Evolutionary conservation across 2,329 filamentous ascomycete species (phyloP).

Genomic region (Coniochaeta ligniaria): DNA sequence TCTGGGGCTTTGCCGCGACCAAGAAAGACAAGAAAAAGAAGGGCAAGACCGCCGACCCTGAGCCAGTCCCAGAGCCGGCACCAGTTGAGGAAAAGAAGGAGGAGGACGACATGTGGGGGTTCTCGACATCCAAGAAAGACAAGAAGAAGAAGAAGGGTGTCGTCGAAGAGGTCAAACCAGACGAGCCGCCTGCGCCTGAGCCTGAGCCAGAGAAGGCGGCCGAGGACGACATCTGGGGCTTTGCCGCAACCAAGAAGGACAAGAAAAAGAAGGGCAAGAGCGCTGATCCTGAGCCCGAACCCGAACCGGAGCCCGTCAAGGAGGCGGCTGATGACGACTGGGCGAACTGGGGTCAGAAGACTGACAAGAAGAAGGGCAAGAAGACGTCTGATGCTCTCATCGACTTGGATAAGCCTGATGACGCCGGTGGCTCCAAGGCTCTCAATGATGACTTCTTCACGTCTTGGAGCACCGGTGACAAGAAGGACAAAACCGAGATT

Average conservation of each 20-base stretch:
- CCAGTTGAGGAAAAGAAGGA: constrained; percentile 25
- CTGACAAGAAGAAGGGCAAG: constrained; percentile 32
- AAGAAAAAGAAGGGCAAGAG: constrained; percentile 22
- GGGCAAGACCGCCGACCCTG: constrained; percentile 29
- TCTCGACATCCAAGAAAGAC: constrained; percentile 16
- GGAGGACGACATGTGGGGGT: constrained; percentile 19
- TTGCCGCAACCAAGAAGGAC: constrained; percentile 19
- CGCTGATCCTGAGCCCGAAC: constrained; percentile 9
- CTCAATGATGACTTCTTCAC: constrained; percentile 49
- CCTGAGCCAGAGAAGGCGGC: constrained; percentile 28
- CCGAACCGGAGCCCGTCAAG: constrained; percentile 10
- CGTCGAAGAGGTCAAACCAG: constrained; percentile 7
- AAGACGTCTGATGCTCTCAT: constrained; percentile 31
- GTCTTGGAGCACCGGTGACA: constrained; percentile 44
- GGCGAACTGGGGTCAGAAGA: constrained; percentile 22
- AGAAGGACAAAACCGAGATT: constrained; percentile 24
- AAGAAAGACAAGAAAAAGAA: constrained; percentile 38
- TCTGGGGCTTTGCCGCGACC: constrained; percentile 21
- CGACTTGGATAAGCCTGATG: constrained; percentile 23
- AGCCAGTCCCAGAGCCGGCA: constrained; percentile 9
- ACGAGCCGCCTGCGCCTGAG: constrained; percentile 18
- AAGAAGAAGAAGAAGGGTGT: constrained; percentile 17
- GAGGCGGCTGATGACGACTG: constrained; percentile 12
- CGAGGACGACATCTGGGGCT: constrained; percentile 21
- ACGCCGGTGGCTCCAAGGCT: constrained; percentile 20